Evolutionary conservation across 2,329 filamentous ascomycete genomes (phyloP).

Genomic region (Bipolaris cookei): DNA sequence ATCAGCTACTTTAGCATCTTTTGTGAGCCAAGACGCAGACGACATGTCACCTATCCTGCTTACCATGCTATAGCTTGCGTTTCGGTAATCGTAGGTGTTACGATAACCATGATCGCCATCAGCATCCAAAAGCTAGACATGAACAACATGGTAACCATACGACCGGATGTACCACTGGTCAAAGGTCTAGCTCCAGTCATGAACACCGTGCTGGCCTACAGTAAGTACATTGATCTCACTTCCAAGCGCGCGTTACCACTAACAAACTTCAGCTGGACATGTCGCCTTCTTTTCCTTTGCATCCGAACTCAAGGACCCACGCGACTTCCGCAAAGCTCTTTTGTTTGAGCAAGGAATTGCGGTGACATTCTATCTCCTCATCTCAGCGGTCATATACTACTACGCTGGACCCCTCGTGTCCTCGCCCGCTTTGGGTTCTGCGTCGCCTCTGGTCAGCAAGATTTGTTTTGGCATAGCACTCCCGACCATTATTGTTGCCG

Average conservation of each 20-base stretch:
- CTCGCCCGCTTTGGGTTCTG: slow-evolving; percentile 71
- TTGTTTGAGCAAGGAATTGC: slow-evolving; percentile 65
- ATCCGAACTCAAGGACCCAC: slow-evolving; percentile 66
- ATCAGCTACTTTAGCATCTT: slow-evolving; percentile 67
- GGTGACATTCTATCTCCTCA: slow-evolving; percentile 67
- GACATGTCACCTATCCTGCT: slow-evolving; percentile 18
- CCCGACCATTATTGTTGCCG: slow-evolving; percentile 73
- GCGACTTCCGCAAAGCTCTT: slow-evolving; percentile 68
- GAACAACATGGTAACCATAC: slow-evolving; percentile 36
- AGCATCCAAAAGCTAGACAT: slow-evolving; percentile 58
- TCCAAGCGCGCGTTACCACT: neutral
- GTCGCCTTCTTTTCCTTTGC: slow-evolving; percentile 73
- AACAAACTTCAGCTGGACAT: slow-evolving; percentile 56
- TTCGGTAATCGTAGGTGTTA: slow-evolving; percentile 68
- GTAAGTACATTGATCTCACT: slow-evolving; percentile 34
- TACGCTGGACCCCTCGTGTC: slow-evolving; percentile 67
- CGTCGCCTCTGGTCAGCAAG: slow-evolving; percentile 63
- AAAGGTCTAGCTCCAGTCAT: slow-evolving; percentile 40
- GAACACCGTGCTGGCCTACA: slow-evolving; percentile 76
- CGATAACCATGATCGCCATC: slow-evolving; percentile 70
- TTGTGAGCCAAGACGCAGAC: slow-evolving; percentile 50
- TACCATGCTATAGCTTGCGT: slow-evolving; percentile 58
- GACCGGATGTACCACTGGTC: slow-evolving; percentile 28
- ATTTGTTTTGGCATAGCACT: slow-evolving; percentile 72
- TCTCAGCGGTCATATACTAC: slow-evolving; percentile 71